Evolutionary conservation across 495 filamentous ascomycete species (phyloP).

Genomic region (Daldinia concentrica): DNA sequence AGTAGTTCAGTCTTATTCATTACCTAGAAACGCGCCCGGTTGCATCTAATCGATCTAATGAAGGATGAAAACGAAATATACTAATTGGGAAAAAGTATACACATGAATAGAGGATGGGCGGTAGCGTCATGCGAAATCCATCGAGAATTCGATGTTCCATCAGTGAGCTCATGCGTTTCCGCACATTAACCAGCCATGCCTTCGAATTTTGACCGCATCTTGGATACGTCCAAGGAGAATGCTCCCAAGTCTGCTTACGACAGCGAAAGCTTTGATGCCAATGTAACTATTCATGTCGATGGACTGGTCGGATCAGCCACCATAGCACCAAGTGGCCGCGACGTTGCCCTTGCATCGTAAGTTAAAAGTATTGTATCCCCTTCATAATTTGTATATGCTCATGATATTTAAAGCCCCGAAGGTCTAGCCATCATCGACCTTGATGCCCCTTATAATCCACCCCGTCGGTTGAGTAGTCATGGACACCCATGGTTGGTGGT

Average conservation of each 20-base stretch:
- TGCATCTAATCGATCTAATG: not conserved
- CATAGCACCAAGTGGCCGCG: slow-evolving; percentile 91
- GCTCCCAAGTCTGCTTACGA: slow-evolving; percentile 75
- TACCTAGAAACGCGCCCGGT: not conserved
- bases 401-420: slow-evolving; percentile 60
- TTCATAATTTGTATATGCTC: slow-evolving; percentile 8
- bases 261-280: slow-evolving; percentile 85
- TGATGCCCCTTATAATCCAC: slow-evolving; percentile 88
- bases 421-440: slow-evolving; percentile 94
- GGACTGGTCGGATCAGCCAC: slow-evolving; percentile 68
- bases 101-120: slow-evolving; percentile 18
- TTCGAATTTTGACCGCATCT: slow-evolving; percentile 50
- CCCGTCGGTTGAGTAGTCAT: slow-evolving; percentile 81
- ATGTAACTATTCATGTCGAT: slow-evolving; percentile 84
- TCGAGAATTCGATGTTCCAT: slow-evolving; percentile 21
- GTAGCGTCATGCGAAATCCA: slow-evolving; percentile 23
- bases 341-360: slow-evolving; percentile 90
- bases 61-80: not conserved
- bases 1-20: slow-evolving; percentile 6
- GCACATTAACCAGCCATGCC: slow-evolving; percentile 47
- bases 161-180: slow-evolving; percentile 11
- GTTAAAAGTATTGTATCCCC: slow-evolving; percentile 35
- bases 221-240: slow-evolving; percentile 56
- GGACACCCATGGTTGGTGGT: slow-evolving; percentile 93
- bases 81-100: not conserved